phyloP scores from a whole-genome alignment of 768 basidiomycete species.

The Tricholoma terreum region DNA sequence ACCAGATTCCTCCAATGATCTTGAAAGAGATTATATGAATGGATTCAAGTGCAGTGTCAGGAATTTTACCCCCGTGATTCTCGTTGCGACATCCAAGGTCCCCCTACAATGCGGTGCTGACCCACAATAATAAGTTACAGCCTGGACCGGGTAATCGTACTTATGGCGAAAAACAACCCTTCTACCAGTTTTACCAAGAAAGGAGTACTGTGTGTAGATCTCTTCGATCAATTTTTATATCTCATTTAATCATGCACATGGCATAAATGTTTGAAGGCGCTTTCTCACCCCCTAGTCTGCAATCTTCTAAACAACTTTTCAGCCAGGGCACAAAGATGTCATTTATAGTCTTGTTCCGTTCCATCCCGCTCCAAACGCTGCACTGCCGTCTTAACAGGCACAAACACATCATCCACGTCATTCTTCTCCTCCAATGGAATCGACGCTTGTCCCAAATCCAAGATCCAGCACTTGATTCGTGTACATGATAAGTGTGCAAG shows the following conservation, averaged over 20 bases:
- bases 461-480: constrained; percentile 2
- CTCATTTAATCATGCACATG: background rate
- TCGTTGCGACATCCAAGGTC: constrained; percentile 53
- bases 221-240: background rate
- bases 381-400: constrained; percentile 30
- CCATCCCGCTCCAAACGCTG: constrained; percentile 43
- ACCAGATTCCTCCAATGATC: background rate
- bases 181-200: constrained; percentile 68
- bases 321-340: no score
- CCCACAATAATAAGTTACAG: constrained; percentile 38
- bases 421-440: background rate
- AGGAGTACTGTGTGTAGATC: constrained; percentile 51
- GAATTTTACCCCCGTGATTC: constrained; percentile 45
- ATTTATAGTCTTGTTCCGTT: constrained; percentile 59
- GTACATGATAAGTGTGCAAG: background rate
- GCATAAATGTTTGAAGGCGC: constrained; percentile 63
- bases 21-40: constrained; percentile 61
- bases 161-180: constrained; percentile 65
- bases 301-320: constrained; percentile 66
- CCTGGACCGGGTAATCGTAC: constrained; percentile 63
- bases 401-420: background rate
- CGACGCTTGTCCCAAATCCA: background rate
- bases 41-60: constrained; percentile 68
- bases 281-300: constrained; percentile 62
- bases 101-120: constrained; percentile 69